A percentile compares a stretch with the other conserved stretches of the same genome.
These are phyloP conservation scores for Neofusicoccum umdonicola DNA, from an alignment of 2,329 filamentous ascomycete genomes.

Conservation along the genomic window DNA sequence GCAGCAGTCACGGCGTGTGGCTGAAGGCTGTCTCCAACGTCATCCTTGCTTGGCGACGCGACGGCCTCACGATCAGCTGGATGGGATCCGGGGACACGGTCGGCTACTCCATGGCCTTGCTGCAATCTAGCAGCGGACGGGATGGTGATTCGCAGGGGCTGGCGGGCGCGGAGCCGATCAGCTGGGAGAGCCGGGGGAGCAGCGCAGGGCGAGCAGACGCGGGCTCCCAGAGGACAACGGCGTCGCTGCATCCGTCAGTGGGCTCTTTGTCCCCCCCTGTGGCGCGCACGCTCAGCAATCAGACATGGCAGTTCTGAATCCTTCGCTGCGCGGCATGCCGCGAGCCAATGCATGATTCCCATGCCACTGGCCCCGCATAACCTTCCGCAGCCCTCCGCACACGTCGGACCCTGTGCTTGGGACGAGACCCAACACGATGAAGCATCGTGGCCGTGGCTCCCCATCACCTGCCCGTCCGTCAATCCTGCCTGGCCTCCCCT, in stretches of 20 bases:
- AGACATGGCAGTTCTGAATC: background rate
- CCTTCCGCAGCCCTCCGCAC: background rate
- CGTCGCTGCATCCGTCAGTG: constrained; percentile 3
- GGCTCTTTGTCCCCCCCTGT: background rate
- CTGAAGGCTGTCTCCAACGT: background rate
- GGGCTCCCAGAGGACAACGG: background rate
- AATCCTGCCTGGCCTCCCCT: background rate
- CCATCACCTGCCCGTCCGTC: background rate
- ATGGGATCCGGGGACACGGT: background rate
- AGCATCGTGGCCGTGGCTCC: background rate
- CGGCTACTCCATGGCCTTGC: background rate
- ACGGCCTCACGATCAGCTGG: background rate
- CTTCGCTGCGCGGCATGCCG: background rate
- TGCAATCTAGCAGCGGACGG: background rate
- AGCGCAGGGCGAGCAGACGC: background rate
- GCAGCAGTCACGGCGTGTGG: background rate
- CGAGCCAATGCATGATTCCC: background rate
- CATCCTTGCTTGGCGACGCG: background rate
- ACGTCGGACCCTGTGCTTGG: background rate
- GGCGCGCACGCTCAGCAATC: background rate
- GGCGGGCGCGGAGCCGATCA: background rate
- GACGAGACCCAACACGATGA: background rate
- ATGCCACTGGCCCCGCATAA: constrained; percentile 2
- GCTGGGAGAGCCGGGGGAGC: background rate
- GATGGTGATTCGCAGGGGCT: background rate